phyloP scores from a whole-genome alignment of 176 grass and related monocot species.

The Musa troglodytarum region DNA sequence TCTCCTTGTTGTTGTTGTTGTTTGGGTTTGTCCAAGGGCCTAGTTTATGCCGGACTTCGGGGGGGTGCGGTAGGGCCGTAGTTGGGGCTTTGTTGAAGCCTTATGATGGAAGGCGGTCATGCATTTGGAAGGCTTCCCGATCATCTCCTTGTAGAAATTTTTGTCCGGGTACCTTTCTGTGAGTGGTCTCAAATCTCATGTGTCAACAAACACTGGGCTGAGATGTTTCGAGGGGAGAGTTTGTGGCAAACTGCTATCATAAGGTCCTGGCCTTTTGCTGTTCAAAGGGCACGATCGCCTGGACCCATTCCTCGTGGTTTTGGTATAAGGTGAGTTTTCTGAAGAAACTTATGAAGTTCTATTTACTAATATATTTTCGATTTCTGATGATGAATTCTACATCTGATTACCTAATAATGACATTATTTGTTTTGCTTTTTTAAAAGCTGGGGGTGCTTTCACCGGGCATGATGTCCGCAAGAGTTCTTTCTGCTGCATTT shows the following conservation, averaged over 20 bases:
- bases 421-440: no score
- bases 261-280: slow-evolving; percentile 54
- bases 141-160: slow-evolving; percentile 75
- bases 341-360: neutral
- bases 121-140: slow-evolving; percentile 65
- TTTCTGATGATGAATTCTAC: no score
- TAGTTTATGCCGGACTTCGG: neutral
- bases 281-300: slow-evolving; percentile 61
- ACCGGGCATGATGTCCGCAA: no score
- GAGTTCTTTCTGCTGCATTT: no score
- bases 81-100: neutral
- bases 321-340: slow-evolving; percentile 53
- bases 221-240: slow-evolving; percentile 67
- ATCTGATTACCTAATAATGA: no score
- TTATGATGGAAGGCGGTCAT: slow-evolving; percentile 51
- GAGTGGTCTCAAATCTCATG: slow-evolving; percentile 73
- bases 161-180: slow-evolving; percentile 42
- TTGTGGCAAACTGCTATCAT: slow-evolving; percentile 82
- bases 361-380: neutral
- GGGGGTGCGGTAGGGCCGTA: no score
- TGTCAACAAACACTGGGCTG: slow-evolving; percentile 68
- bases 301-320: slow-evolving; percentile 93
- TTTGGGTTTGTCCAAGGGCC: neutral
- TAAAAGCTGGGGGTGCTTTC: no score
- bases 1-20: neutral